Conservation (phyloP, 805 yeast species). For the Debaryomyces hansenii region DNA sequence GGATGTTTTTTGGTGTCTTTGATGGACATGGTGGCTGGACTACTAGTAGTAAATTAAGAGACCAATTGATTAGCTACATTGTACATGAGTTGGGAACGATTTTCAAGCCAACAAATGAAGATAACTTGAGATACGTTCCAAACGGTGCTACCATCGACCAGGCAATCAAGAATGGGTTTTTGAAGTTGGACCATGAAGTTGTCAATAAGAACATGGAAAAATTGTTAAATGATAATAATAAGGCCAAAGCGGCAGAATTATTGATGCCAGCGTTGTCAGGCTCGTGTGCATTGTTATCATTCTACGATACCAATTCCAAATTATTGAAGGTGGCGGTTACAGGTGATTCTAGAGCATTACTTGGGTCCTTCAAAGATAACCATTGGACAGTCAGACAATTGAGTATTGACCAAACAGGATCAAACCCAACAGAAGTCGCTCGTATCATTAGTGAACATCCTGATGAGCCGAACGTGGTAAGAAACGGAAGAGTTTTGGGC, state of each 20-base stretch:
- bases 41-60: constrained; percentile 83
- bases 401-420: constrained; percentile 92
- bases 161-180: constrained; percentile 79
- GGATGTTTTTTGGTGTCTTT: constrained; percentile 94
- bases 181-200: constrained; percentile 82
- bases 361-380: constrained; percentile 71
- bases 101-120: constrained; percentile 55
- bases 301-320: constrained; percentile 76
- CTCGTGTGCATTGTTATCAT: constrained; percentile 85
- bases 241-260: constrained; percentile 67
- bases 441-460: constrained; percentile 89
- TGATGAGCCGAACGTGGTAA: constrained; percentile 76
- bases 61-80: constrained; percentile 74
- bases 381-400: constrained; percentile 87
- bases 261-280: constrained; percentile 94
- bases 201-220: constrained; percentile 72
- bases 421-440: constrained; percentile 82
- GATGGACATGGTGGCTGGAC: constrained; percentile 99
- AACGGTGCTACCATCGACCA: constrained; percentile 68
- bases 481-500: constrained; percentile 89
- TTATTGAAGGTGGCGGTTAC: constrained; percentile 87
- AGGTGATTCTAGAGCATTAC: constrained; percentile 91
- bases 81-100: constrained; percentile 70
- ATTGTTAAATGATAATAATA: constrained; percentile 65
- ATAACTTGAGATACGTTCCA: constrained; percentile 59